Base-by-base conservation (phyloP, 306 rosid genomes). In the Ceratonia siliqua region DNA sequence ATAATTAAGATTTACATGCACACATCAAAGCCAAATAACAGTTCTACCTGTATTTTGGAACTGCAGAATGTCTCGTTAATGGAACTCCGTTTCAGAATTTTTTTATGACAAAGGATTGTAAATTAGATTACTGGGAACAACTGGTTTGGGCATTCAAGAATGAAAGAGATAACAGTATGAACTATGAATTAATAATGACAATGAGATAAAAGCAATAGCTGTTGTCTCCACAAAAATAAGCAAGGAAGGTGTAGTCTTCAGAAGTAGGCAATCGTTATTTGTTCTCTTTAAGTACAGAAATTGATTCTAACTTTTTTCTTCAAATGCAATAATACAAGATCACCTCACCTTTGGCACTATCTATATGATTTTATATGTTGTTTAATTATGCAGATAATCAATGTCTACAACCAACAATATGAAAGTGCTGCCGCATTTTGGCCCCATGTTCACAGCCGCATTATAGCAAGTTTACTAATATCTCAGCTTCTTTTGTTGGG, bases 381-480 rank as follows among this genome's bases (percentile, higher is more conserved):
- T 74, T 36, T 22, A 49, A 66, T 83, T 63, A 58, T 73, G 82
- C 95, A 94, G 99, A 79, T 94, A 79, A 92, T 92, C 84, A 94
- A 94, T 79, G 99, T 94, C 65, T 94, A 94, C 86, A 64, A 90
- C 81, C 99, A 94, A 81, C 93, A 56, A 61, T 94, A 94, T 63
- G 99, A 94, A 81, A 94, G 99, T 73, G 96, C 85, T 63, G 99
- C 95, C 35, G 97, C 99, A 49, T 94, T 94, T 70, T 94, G 97
- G 99, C 99, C 99, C 0, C 99, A 84, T 42, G 93, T 94, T 75
- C 97, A 94, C 48, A 85, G 91, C 89, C 97, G 97, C 79, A 94
- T 94, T 33, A 79, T 94, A 27, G 99, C 96, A 17, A 94, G 97
- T 84, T 83, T 94, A 79, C 78, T 94, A 80, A 87, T 94, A 86